Percentiles rank a stretch among this genome's conserved stretches.
Evolutionary conservation across 257 asterid species (phyloP).

Genomic region (Primulina eburnea): DNA sequence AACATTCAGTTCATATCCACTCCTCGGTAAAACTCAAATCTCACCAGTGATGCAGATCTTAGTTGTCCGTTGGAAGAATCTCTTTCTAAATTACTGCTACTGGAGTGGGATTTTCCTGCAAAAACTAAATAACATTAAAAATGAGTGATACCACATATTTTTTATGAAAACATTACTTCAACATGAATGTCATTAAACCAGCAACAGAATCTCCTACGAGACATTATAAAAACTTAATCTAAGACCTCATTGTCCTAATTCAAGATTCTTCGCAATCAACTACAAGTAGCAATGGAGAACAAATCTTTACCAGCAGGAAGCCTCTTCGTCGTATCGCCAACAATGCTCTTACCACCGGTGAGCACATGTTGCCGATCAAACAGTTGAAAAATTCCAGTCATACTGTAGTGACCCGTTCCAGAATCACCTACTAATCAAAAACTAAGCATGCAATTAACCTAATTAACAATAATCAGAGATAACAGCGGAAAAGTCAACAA

Average conservation of each 20-base stretch:
- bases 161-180: not conserved
- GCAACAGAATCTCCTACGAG: conserved; percentile 12
- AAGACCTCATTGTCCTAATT: not conserved
- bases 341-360: conserved; percentile 48
- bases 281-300: not conserved
- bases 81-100: conserved; percentile 31
- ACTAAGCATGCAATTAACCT: too few species aligned
- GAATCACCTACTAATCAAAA: too few species aligned
- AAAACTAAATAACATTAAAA: not conserved
- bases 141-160: not conserved
- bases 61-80: conserved; percentile 37
- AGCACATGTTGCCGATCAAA: conserved; percentile 69
- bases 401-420: too few species aligned
- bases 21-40: conserved; percentile 11
- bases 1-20: too few species aligned
- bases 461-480: too few species aligned
- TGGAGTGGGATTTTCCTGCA: conserved; percentile 61
- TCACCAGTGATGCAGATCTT: conserved; percentile 51
- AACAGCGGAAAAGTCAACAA: too few species aligned
- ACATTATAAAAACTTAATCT: not conserved
- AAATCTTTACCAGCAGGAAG: conserved; percentile 50
- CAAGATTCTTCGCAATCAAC: not conserved
- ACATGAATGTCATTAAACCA: not conserved
- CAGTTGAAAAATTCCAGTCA: conserved; percentile 80
- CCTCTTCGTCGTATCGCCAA: conserved; percentile 45